phyloP scores from a whole-genome alignment of 225 moss, liverwort and hornwort species.

The Bryum argenteum region DNA sequence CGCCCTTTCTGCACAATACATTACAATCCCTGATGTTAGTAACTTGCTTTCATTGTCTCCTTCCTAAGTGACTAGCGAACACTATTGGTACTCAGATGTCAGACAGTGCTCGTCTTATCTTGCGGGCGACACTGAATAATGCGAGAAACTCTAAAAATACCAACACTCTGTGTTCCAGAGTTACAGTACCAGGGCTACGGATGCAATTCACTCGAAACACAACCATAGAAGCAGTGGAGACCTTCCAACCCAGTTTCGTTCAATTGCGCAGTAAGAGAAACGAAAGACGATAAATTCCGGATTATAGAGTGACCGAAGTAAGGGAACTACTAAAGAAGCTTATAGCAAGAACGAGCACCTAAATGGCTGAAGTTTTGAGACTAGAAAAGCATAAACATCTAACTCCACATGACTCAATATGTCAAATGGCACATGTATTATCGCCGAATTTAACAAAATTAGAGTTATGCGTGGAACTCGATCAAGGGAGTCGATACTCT shows the following conservation, averaged over 20 bases:
- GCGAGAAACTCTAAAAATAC: not conserved
- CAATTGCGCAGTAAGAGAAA: too few relatives aligned
- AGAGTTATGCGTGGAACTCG: not conserved
- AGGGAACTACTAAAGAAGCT: too few relatives aligned
- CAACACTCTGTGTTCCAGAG: not conserved
- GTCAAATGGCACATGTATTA: too few relatives aligned
- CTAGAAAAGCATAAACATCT: too few relatives aligned
- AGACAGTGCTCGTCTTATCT: not conserved
- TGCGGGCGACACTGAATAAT: not conserved
- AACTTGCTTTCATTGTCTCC: not conserved
- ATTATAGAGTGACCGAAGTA: too few relatives aligned
- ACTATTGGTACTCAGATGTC: not conserved
- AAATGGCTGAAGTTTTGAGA: too few relatives aligned
- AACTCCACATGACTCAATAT: too few relatives aligned
- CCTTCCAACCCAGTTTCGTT: too few relatives aligned
- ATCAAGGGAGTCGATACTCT: not conserved
- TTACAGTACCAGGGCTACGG: constrained; percentile 19
- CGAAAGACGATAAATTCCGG: too few relatives aligned
- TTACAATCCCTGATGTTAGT: not conserved
- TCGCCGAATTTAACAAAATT: too few relatives aligned
- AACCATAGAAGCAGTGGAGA: not conserved
- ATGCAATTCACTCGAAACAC: not conserved
- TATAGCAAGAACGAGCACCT: too few relatives aligned
- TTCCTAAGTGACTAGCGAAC: not conserved
- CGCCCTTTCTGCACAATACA: constrained; percentile 74